Conservation (phyloP, 192 early-diverging fungal genomes). For the Linnemannia zychae region DNA sequence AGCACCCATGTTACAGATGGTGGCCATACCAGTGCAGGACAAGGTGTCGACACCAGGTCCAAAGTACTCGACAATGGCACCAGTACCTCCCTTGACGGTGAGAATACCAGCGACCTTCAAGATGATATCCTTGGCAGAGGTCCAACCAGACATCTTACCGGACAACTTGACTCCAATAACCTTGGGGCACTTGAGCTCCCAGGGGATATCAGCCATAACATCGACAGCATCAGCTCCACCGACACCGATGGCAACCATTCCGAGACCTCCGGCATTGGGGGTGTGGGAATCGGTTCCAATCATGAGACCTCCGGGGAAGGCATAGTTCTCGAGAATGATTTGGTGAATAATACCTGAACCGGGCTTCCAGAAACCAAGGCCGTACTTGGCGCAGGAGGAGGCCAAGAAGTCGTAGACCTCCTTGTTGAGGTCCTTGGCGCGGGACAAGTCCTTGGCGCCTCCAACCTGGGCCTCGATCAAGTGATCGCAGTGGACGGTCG, state of each 20-base stretch:
- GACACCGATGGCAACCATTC: slow-evolving; percentile 96
- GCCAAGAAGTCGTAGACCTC: slow-evolving; percentile 96
- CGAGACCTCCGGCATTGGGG: slow-evolving; percentile 97
- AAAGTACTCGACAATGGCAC: slow-evolving; percentile 98
- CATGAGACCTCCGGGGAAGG: slow-evolving; percentile 95
- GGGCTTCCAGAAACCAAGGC: slow-evolving; percentile 96
- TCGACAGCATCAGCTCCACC: slow-evolving; percentile 99
- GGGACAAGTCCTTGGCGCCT: slow-evolving; percentile 84
- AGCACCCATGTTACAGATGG: slow-evolving; percentile 99
- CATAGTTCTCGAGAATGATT: slow-evolving; percentile 98
- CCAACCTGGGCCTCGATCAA: slow-evolving; percentile 94
- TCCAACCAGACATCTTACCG: slow-evolving; percentile 91
- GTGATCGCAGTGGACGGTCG: slow-evolving; percentile 98
- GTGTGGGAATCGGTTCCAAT: slow-evolving; percentile 99
- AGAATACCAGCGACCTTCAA: slow-evolving; percentile 94
- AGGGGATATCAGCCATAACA: slow-evolving; percentile 98
- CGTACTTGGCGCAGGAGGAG: slow-evolving; percentile 89
- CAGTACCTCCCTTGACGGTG: slow-evolving; percentile 97
- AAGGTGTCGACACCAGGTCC: slow-evolving; percentile 94
- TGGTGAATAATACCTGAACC: slow-evolving; percentile 96
- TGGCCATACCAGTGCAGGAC: slow-evolving; percentile 98
- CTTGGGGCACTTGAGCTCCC: slow-evolving; percentile 99
- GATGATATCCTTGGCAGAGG: slow-evolving; percentile 97
- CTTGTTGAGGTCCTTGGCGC: slow-evolving; percentile 89
- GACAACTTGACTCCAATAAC: slow-evolving; percentile 93